These are phyloP conservation scores for Aspergillus versicolor DNA, from an alignment of 2,329 filamentous ascomycete species.

Conservation along the genomic window DNA sequence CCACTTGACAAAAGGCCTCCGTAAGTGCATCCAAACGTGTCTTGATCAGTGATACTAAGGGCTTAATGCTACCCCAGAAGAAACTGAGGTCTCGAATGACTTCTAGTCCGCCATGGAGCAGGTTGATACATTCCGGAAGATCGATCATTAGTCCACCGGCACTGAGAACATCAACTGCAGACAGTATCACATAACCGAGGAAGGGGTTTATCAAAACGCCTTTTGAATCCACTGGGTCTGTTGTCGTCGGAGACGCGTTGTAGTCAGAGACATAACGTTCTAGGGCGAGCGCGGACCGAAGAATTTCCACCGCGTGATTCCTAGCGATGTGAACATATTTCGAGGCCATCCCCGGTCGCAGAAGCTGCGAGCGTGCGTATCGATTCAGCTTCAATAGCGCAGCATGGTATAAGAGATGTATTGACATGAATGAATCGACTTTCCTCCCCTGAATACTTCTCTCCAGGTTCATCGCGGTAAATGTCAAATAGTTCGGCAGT, in stretches of 20 bases:
- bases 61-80: slow-evolving; percentile 60
- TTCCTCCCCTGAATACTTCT: slow-evolving; percentile 54
- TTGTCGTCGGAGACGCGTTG: slow-evolving; percentile 18
- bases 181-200: slow-evolving; percentile 60
- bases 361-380: slow-evolving; percentile 49
- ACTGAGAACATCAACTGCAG: slow-evolving; percentile 66
- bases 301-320: slow-evolving; percentile 54
- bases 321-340: slow-evolving; percentile 52
- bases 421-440: slow-evolving; percentile 60
- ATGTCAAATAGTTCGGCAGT: slow-evolving; percentile 57
- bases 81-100: slow-evolving; percentile 57
- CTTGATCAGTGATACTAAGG: slow-evolving; percentile 52
- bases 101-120: slow-evolving; percentile 54
- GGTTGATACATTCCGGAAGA: slow-evolving; percentile 54
- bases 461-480: slow-evolving; percentile 58
- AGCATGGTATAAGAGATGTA: slow-evolving; percentile 67
- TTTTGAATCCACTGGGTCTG: slow-evolving; percentile 26
- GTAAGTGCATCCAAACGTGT: slow-evolving; percentile 47
- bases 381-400: slow-evolving; percentile 65
- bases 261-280: slow-evolving; percentile 25
- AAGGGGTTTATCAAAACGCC: slow-evolving; percentile 58
- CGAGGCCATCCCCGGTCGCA: slow-evolving; percentile 42
- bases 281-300: slow-evolving; percentile 43
- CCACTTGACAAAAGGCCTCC: slow-evolving; percentile 34
- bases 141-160: slow-evolving; percentile 56